These are phyloP conservation scores for Boletus pseudopeckii DNA, from an alignment of 768 basidiomycete genomes.

Conservation along the genomic window DNA sequence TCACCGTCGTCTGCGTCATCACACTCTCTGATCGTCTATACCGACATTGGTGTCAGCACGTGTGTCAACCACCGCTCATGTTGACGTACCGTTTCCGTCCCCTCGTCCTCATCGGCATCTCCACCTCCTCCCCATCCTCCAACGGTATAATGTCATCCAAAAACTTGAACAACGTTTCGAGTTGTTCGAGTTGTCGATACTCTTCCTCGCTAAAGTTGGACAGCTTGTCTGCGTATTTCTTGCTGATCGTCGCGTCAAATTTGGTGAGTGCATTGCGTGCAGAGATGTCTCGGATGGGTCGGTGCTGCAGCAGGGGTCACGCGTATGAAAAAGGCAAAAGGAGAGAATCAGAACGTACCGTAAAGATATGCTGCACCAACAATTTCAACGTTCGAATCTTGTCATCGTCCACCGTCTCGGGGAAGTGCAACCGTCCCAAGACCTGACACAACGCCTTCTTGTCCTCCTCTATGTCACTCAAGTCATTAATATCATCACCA, in stretches of 20 bases:
- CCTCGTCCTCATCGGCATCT: slow-evolving; percentile 38
- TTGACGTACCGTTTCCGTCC: slow-evolving; percentile 48
- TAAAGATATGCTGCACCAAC: slow-evolving; percentile 45
- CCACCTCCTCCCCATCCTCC: slow-evolving; percentile 55
- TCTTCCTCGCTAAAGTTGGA: slow-evolving; percentile 72
- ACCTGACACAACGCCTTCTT: slow-evolving; percentile 63
- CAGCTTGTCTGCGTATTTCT: slow-evolving; percentile 70
- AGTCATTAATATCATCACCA: not conserved
- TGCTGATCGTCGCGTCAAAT: slow-evolving; percentile 63
- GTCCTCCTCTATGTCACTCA: slow-evolving; percentile 45
- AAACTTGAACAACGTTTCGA: slow-evolving; percentile 65
- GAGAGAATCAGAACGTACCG: not conserved
- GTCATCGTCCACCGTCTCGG: slow-evolving; percentile 66
- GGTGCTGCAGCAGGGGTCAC: slow-evolving; percentile 41
- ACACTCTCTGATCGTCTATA: slow-evolving; percentile 62
- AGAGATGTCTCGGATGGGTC: slow-evolving; percentile 54
- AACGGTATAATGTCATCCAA: slow-evolving; percentile 68
- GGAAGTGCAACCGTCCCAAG: slow-evolving; percentile 60
- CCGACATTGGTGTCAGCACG: not conserved
- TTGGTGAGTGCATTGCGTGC: slow-evolving; percentile 67
- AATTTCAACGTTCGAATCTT: slow-evolving; percentile 61
- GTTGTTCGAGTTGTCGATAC: slow-evolving; percentile 57
- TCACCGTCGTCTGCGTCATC: slow-evolving; percentile 40
- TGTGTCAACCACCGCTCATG: no score
- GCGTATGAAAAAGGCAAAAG: no score